Evolutionary conservation across 805 yeast species (phyloP), one percentile per base, ranked within the genome.

Genomic region (Zygotorulaspora danielsina): DNA sequence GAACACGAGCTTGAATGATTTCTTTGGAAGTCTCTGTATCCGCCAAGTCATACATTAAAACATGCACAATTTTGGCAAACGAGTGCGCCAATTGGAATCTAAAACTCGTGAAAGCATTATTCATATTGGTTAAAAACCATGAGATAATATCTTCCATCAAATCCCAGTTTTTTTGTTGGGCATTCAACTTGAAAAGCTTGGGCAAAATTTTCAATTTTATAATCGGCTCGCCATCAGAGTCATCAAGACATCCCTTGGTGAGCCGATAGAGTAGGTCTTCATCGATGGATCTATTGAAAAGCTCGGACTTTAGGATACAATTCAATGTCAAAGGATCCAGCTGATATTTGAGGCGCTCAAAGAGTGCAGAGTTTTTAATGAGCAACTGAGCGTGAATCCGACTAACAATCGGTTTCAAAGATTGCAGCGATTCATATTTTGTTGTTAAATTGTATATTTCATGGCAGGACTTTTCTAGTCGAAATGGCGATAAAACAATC

Each of bases 401-500:
- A 0, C 62, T 46, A 16, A 66, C 54, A 7, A 70, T 34, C 35
- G 60, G 49, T 45, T 49, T 46, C 53, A 59, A 24, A 22, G 63
- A 43, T 4, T 86, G 84, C 4, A 79, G 71, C 11, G 63, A 61
- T 4, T 51, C 55, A 29, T 75, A 58, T 37, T 57, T 61, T 1
- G 31, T 28, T 3, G 55, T 34, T 0, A 73, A 69, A 6, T 71
- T 44, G 0, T 48, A 42, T 31, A 66, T 71, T 1, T 81, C 50
- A 2, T 55, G 38, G 1, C 51, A 46, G 20, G 42, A 28, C 4
- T 72, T 57, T 0, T 58, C 61, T 18, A 89, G 63, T 2, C 75
- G 71, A 53, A 89, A 88, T 0, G 97, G 97, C 0, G 80, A 76
- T n/a, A 84, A 63, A 0, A 79, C 72, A 16, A 88, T 63, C 7